phyloP scores from a whole-genome alignment of 129 eudicot genomes.

The Chrysanthemum makinoi region DNA sequence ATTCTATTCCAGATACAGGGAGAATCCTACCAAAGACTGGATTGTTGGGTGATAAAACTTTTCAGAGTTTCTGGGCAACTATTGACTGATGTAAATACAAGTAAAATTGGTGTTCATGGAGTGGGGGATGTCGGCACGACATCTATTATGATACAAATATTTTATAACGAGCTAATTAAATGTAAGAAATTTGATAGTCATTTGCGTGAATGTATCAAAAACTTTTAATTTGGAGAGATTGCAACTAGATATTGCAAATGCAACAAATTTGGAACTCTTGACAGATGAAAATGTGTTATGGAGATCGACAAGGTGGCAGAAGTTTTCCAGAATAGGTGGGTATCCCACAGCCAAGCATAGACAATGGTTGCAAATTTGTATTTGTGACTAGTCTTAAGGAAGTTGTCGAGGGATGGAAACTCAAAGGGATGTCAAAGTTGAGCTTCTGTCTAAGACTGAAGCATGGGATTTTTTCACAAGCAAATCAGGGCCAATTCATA shows the following conservation, averaged over 20 bases:
- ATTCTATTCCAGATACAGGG: conserved; percentile 24
- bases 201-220: conserved; percentile 48
- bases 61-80: conserved; percentile 23
- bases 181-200: conserved; percentile 41
- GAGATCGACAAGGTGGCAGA: conserved; percentile 44
- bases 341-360: conserved; percentile 42
- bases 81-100: conserved; percentile 21
- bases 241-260: conserved; percentile 39
- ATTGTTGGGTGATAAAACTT: conserved; percentile 28
- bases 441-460: conserved; percentile 36
- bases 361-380: conserved; percentile 41
- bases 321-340: conserved; percentile 44
- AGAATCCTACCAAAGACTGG: conserved; percentile 37
- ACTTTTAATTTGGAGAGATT: conserved; percentile 31
- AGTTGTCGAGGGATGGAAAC: conserved; percentile 45
- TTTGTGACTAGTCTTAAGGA: conserved; percentile 35
- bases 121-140: conserved; percentile 54
- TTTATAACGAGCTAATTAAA: conserved; percentile 36
- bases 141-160: conserved; percentile 30
- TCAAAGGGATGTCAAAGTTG: conserved; percentile 34
- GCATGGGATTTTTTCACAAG: conserved; percentile 51
- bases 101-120: conserved; percentile 41
- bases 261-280: conserved; percentile 30
- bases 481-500: conserved; percentile 36
- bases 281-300: conserved; percentile 29